phyloP scores from a whole-genome alignment of 192 early-diverging fungal species.

The Coemansia interrupta region DNA sequence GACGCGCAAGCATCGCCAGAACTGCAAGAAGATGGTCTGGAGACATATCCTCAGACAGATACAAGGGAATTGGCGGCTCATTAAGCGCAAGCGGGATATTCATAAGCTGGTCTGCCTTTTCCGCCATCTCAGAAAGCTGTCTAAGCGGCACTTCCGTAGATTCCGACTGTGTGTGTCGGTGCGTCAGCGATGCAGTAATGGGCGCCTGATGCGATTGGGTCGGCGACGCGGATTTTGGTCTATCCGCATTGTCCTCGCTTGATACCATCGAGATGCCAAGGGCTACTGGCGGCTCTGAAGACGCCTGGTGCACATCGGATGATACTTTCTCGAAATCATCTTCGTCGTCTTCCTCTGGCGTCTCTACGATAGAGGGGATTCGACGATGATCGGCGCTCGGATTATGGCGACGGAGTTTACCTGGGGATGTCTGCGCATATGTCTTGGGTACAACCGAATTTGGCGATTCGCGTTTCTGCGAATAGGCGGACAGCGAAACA shows the following conservation, averaged over 20 bases:
- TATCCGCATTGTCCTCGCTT: background rate
- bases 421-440: no score
- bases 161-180: conserved; percentile 36
- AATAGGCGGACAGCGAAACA: conserved; percentile 15
- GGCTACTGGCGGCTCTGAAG: background rate
- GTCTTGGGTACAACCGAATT: no score
- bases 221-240: conserved; percentile 34
- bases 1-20: conserved; percentile 43
- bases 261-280: background rate
- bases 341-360: background rate
- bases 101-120: conserved; percentile 14
- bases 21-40: conserved; percentile 33
- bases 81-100: conserved; percentile 32
- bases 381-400: no score
- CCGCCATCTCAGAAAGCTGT: conserved; percentile 6
- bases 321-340: no score
- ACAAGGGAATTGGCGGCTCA: conserved; percentile 46
- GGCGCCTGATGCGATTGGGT: conserved; percentile 16
- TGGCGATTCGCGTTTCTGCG: conserved; percentile 5
- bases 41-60: conserved; percentile 45
- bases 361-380: background rate
- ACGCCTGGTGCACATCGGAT: no score
- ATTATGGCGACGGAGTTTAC: no score
- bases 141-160: conserved; percentile 10
- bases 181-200: conserved; percentile 10